A percentile compares a stretch with the other conserved stretches of the same genome.
Evolutionary conservation across 192 early-diverging fungal genomes (phyloP).

Genomic region (Radiomyces spectabilis): DNA sequence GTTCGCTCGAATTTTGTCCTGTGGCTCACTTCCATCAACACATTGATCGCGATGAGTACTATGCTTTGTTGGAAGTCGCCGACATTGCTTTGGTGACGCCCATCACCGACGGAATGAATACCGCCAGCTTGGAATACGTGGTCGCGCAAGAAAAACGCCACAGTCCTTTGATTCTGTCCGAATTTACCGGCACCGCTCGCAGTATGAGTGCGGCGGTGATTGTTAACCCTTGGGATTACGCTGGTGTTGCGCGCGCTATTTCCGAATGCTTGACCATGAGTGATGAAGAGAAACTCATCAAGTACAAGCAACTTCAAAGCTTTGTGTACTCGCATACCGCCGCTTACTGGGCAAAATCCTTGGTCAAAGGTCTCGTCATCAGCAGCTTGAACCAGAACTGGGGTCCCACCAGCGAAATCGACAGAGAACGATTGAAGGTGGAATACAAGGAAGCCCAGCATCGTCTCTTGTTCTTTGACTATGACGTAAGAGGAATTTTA

Average conservation of each 20-base stretch:
- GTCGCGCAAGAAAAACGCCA: slow-evolving; percentile 85
- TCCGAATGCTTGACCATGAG: slow-evolving; percentile 61
- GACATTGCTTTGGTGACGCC: slow-evolving; percentile 89
- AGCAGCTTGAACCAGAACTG: slow-evolving; percentile 33
- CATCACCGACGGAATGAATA: slow-evolving; percentile 97
- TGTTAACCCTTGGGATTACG: slow-evolving; percentile 86
- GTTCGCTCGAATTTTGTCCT: slow-evolving; percentile 91
- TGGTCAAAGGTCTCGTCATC: slow-evolving; percentile 63
- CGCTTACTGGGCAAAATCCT: slow-evolving; percentile 76
- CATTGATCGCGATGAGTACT: slow-evolving; percentile 94
- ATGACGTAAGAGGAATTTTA: slow-evolving; percentile 57
- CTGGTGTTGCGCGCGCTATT: slow-evolving; percentile 72
- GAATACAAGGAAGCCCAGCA: slow-evolving; percentile 53
- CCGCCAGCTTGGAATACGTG: slow-evolving; percentile 87
- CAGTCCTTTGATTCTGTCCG: slow-evolving; percentile 85
- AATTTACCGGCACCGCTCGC: slow-evolving; percentile 94
- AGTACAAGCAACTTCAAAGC: slow-evolving; percentile 58
- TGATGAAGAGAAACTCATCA: slow-evolving; percentile 53
- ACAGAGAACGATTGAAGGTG: slow-evolving; percentile 48
- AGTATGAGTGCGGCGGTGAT: slow-evolving; percentile 71
- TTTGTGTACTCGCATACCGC: slow-evolving; percentile 83
- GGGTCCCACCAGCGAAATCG: slow-evolving; percentile 29
- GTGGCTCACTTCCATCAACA: slow-evolving; percentile 90
- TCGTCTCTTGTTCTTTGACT: slow-evolving; percentile 89
- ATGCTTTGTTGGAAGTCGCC: slow-evolving; percentile 85